Percentiles rank a stretch among this genome's conserved stretches.
phyloP scores from a whole-genome alignment of 2,329 filamentous ascomycete genomes.

The Scedosporium boydii region DNA sequence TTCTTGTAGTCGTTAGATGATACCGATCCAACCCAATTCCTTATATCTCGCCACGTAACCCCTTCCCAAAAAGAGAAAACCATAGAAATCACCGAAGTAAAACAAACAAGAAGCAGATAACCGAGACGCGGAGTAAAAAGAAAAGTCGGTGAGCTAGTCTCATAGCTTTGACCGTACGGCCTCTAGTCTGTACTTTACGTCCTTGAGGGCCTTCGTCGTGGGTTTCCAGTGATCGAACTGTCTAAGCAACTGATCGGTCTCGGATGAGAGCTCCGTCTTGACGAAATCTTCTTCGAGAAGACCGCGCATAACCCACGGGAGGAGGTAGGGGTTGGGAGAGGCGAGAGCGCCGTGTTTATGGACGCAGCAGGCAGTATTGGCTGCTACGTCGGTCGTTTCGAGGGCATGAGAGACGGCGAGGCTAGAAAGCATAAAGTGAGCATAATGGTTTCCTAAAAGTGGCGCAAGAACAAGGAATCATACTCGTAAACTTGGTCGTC shows the following conservation, averaged over 20 bases:
- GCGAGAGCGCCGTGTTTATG: constrained; percentile 21
- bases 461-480: background rate
- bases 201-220: constrained; percentile 79
- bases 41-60: background rate
- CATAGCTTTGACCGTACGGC: constrained; percentile 77
- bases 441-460: background rate
- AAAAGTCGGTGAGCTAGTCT: constrained; percentile 1
- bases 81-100: background rate
- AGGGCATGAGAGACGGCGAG: constrained; percentile 64
- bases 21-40: background rate
- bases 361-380: constrained; percentile 22
- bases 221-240: constrained; percentile 95
- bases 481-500: constrained; percentile 72
- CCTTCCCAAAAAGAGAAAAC: background rate
- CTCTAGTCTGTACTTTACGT: constrained; percentile 91
- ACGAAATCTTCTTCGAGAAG: constrained; percentile 87
- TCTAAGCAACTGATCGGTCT: constrained; percentile 69
- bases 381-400: constrained; percentile 53
- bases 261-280: constrained; percentile 65
- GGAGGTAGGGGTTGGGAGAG: constrained; percentile 72
- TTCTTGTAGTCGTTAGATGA: background rate
- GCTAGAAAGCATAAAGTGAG: constrained; percentile 15
- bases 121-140: background rate
- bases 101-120: background rate
- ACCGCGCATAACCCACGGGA: constrained; percentile 94